phyloP scores from a whole-genome alignment of 257 asterid species.

The Solanum medicagineum region DNA sequence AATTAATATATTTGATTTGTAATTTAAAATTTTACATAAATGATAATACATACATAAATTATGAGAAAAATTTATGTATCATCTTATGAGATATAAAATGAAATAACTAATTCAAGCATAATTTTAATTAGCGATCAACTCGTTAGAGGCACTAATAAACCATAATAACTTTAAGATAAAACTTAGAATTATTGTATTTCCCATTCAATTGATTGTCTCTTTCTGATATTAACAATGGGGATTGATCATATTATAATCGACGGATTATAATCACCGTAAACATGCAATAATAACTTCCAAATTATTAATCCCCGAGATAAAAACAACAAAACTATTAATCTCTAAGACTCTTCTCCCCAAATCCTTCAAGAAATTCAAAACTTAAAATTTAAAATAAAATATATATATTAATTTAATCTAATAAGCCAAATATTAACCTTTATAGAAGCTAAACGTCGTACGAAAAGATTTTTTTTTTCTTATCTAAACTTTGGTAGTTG shows the following conservation, averaged over 20 bases:
- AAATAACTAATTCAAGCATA: neutral
- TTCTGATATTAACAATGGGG: neutral
- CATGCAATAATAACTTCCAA: neutral
- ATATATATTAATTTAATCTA: neutral
- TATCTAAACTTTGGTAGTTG: neutral
- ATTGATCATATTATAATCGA: neutral
- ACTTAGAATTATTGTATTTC: neutral
- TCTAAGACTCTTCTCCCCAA: neutral
- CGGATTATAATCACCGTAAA: neutral
- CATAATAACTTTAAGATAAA: neutral
- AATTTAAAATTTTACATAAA: neutral
- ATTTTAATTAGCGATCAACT: rapidly evolving
- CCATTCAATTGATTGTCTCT: neutral
- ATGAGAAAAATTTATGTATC: neutral
- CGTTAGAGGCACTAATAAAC: neutral
- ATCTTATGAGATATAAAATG: neutral
- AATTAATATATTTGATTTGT: too few relatives aligned
- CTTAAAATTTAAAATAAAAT: neutral
- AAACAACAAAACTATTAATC: neutral
- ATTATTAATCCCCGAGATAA: neutral
- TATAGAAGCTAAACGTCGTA: neutral
- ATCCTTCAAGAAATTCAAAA: neutral
- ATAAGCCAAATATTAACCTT: neutral
- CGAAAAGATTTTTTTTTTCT: neutral
- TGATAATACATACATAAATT: neutral